A percentile compares a stretch with the other conserved stretches of the same genome.
phyloP scores from a whole-genome alignment of 2,329 filamentous ascomycete species.

The Fusarium sp. region DNA sequence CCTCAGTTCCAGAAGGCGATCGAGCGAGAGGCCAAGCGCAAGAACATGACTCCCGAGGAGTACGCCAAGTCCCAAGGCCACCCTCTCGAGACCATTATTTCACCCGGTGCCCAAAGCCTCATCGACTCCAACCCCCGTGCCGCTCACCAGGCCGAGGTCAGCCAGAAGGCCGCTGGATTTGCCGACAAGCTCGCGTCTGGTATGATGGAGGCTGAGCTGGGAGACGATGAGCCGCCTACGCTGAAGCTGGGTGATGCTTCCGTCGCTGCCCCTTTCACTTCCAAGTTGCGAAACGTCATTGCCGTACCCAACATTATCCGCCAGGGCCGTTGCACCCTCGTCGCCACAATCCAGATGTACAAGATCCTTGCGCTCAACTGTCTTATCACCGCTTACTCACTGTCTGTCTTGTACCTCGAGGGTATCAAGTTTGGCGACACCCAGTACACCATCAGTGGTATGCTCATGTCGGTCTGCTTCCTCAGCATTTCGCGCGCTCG shows the following conservation, averaged over 20 bases:
- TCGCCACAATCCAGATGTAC: constrained; percentile 99
- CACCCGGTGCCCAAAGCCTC: constrained; percentile 75
- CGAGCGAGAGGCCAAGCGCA: constrained; percentile 86
- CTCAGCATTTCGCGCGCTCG: constrained; percentile 97
- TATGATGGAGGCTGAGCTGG: constrained; percentile 92
- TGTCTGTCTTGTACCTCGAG: constrained; percentile 96
- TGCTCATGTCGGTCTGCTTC: constrained; percentile 99
- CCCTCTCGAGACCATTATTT: constrained; percentile 75
- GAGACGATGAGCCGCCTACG: constrained; percentile 91
- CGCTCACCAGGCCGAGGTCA: constrained; percentile 70
- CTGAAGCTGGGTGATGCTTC: constrained; percentile 98
- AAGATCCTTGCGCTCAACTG: constrained; percentile 99
- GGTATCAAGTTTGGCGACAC: constrained; percentile 99
- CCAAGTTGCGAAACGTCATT: constrained; percentile 96
- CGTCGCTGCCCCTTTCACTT: constrained; percentile 96
- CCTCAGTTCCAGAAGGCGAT: constrained; percentile 96
- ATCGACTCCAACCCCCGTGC: constrained; percentile 57
- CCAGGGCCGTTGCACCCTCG: constrained; percentile 96
- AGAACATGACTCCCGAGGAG: constrained; percentile 76
- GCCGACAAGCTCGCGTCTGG: constrained; percentile 88
- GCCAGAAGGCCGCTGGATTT: constrained; percentile 81
- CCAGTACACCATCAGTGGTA: constrained; percentile 98
- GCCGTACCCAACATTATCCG: constrained; percentile 98
- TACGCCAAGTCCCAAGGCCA: constrained; percentile 69
- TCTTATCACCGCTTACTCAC: constrained; percentile 95